phyloP scores from a whole-genome alignment of 2,329 filamentous ascomycete species.

The Sclerotinia subarctica region DNA sequence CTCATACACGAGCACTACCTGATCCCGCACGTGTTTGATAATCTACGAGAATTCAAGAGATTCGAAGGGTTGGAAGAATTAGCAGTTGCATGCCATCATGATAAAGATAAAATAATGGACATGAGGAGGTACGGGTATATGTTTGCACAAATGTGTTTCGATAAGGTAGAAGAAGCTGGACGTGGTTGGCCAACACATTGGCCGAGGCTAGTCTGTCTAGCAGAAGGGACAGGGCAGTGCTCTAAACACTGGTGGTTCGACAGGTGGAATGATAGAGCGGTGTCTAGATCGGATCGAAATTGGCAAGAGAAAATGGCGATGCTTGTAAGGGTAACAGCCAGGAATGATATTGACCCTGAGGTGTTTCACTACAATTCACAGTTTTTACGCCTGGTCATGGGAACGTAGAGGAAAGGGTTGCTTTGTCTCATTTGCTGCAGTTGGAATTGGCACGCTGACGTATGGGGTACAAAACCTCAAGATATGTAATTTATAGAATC shows the following conservation, averaged over 20 bases:
- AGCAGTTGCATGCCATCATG: slow-evolving; percentile 8
- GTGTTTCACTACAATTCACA: slow-evolving; percentile 9
- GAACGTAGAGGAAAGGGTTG: background rate
- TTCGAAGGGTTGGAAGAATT: slow-evolving; percentile 12
- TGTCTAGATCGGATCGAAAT: slow-evolving; percentile 4
- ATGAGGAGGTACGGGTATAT: slow-evolving; percentile 12
- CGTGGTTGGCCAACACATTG: slow-evolving; percentile 7
- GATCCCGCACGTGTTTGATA: slow-evolving; percentile 15
- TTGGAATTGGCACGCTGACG: background rate
- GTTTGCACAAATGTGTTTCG: slow-evolving; percentile 13
- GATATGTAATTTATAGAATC: background rate
- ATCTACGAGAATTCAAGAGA: slow-evolving; percentile 7
- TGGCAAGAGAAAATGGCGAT: slow-evolving; percentile 13
- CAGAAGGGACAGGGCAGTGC: background rate
- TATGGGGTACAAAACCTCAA: background rate
- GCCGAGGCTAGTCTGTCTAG: slow-evolving; percentile 9
- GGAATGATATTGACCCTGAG: slow-evolving; percentile 4
- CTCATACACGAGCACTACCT: slow-evolving; percentile 15
- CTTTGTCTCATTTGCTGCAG: background rate
- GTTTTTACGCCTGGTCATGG: slow-evolving; percentile 10
- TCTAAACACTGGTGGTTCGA: slow-evolving; percentile 10
- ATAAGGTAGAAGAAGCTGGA: background rate
- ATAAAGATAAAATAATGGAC: slow-evolving; percentile 7
- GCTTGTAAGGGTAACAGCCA: slow-evolving; percentile 11
- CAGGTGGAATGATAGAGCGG: slow-evolving; percentile 4